A percentile compares a stretch with the other conserved stretches of the same genome.
Conservation (phyloP, 2,329 filamentous ascomycete genomes). For the Microsporum canis region DNA sequence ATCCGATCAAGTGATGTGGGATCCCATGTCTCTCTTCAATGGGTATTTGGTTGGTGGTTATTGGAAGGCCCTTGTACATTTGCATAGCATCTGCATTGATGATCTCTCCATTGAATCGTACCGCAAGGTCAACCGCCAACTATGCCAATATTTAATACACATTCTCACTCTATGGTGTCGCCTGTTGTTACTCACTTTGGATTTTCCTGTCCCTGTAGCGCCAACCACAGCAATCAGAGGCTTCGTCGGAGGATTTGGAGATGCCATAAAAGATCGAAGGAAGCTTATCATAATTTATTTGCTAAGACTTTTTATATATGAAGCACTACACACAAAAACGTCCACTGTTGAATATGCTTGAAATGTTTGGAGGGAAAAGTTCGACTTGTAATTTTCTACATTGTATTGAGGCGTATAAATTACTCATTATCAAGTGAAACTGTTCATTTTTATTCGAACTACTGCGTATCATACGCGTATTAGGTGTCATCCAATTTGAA, state of each 20-base stretch:
- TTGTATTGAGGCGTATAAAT: not conserved
- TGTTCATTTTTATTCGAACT: not conserved
- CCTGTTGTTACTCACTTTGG: slow-evolving; percentile 50
- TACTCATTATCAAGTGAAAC: not conserved
- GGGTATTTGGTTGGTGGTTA: slow-evolving; percentile 92
- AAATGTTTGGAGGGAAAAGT: not conserved
- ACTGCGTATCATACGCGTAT: no score
- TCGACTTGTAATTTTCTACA: not conserved
- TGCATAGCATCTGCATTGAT: slow-evolving; percentile 99
- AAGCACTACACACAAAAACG: no score
- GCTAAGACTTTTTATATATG: not conserved
- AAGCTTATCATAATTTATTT: not conserved
- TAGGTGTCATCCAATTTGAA: no score
- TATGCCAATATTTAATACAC: slow-evolving; percentile 30
- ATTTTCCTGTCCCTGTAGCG: slow-evolving; percentile 88
- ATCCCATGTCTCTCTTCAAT: slow-evolving; percentile 62
- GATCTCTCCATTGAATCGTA: slow-evolving; percentile 75
- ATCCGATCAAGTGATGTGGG: slow-evolving; percentile 77
- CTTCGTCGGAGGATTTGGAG: slow-evolving; percentile 22
- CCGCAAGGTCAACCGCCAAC: slow-evolving; percentile 82
- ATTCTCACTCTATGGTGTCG: not conserved
- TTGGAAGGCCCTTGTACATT: slow-evolving; percentile 79
- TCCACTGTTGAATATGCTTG: no score
- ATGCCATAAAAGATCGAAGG: slow-evolving; percentile 8
- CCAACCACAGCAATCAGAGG: slow-evolving; percentile 75